A percentile compares a stretch with the other conserved stretches of the same genome.
Evolutionary conservation across 768 basidiomycete species (phyloP).

Genomic region (Mycena pura): DNA sequence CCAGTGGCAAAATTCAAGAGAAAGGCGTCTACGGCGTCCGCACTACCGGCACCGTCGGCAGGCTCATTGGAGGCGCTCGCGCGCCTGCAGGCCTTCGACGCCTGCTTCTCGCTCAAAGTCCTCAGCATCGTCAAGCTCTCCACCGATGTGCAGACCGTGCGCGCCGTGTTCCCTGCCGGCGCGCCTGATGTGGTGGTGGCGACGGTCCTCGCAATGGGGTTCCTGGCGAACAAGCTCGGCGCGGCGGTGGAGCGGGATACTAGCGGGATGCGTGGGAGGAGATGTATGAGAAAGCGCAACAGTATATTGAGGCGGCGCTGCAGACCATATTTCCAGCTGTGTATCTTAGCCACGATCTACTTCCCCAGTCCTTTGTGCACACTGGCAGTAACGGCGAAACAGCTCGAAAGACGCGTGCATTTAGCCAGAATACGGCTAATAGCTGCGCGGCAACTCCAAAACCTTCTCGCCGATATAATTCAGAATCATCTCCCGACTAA

Average conservation of each 20-base stretch:
- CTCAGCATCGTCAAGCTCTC: constrained; percentile 13
- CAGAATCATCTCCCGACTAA: constrained; percentile 29
- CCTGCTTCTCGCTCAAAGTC: constrained; percentile 14
- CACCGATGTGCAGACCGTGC: background rate
- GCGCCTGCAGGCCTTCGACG: constrained; percentile 23
- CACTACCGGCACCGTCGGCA: constrained; percentile 9
- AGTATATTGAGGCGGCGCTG: constrained; percentile 12
- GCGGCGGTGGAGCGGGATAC: constrained; percentile 10
- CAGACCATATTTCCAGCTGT: too few species aligned
- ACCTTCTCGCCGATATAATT: constrained; percentile 22
- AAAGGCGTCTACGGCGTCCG: too few species aligned
- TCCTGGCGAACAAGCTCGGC: constrained; percentile 7
- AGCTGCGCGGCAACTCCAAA: constrained; percentile 17
- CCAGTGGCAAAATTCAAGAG: too few species aligned
- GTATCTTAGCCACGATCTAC: too few species aligned
- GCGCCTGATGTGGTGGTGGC: constrained; percentile 9
- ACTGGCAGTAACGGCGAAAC: too few species aligned
- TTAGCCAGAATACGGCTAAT: too few species aligned
- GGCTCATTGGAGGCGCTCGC: constrained; percentile 25
- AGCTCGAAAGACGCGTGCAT: too few species aligned
- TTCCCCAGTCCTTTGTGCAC: too few species aligned
- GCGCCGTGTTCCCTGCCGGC: background rate
- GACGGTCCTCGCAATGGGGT: constrained; percentile 21
- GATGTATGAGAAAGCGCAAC: constrained; percentile 16
- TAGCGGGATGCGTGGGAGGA: constrained; percentile 23